phyloP scores from a whole-genome alignment of 306 rosid species.

The Trifolium dubium region DNA sequence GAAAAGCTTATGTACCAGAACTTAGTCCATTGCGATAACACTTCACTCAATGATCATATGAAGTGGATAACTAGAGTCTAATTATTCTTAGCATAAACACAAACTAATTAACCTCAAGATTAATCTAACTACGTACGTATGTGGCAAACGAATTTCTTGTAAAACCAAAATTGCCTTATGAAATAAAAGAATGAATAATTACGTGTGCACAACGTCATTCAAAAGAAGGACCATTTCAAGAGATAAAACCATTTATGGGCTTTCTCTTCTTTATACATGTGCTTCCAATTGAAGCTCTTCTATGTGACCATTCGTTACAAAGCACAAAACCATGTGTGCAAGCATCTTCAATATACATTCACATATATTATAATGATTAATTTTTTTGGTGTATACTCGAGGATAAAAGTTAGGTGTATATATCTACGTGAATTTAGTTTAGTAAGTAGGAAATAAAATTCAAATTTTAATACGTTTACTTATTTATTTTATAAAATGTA shows the following conservation, averaged over 20 bases:
- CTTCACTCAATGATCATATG: too few relatives aligned
- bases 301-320: slow-evolving; percentile 71
- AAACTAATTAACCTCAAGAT: too few relatives aligned
- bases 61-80: too few relatives aligned
- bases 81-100: too few relatives aligned
- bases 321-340: slow-evolving; percentile 62
- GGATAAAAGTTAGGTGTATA: too few relatives aligned
- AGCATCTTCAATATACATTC: slow-evolving; percentile 48
- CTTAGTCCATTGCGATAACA: too few relatives aligned
- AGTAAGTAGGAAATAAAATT: too few relatives aligned
- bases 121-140: too few relatives aligned
- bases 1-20: too few relatives aligned
- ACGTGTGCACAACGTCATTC: slow-evolving; percentile 31
- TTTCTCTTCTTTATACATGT: slow-evolving; percentile 43
- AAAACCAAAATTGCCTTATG: neutral
- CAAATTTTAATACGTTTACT: too few relatives aligned
- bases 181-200: neutral
- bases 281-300: slow-evolving; percentile 68
- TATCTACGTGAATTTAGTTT: too few relatives aligned
- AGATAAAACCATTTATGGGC: slow-evolving; percentile 42
- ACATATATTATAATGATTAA: slow-evolving; percentile 18
- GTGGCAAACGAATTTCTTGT: neutral
- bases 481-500: too few relatives aligned
- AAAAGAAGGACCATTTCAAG: slow-evolving; percentile 33
- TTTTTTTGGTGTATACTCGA: neutral